A percentile compares a stretch with the other conserved stretches of the same genome.
phyloP scores from a whole-genome alignment of 192 early-diverging fungal species.

The Umbelopsis ramanniana region DNA sequence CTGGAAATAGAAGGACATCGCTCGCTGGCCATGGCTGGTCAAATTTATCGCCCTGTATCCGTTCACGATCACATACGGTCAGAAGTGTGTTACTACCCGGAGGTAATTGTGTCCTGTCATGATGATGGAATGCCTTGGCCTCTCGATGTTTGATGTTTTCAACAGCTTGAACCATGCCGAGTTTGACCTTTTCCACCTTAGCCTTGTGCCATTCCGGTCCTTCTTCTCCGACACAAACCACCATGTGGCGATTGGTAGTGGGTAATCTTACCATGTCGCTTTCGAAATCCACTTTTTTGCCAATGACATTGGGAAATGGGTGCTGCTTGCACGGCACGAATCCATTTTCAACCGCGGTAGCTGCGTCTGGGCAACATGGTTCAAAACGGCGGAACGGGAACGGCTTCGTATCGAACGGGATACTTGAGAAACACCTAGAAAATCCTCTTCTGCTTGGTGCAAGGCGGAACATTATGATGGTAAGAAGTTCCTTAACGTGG shows the following conservation, averaged over 20 bases:
- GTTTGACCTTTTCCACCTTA: constrained; percentile 37
- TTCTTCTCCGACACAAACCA: constrained; percentile 39
- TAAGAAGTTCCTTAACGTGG: too few relatives aligned
- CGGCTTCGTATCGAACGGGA: constrained; percentile 38
- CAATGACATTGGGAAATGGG: constrained; percentile 38
- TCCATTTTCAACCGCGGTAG: constrained; percentile 18
- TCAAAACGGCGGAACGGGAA: constrained; percentile 39
- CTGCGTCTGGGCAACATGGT: constrained; percentile 34
- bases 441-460: neutral
- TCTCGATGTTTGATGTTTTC: neutral
- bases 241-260: constrained; percentile 29
- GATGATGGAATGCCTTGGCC: neutral
- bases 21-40: constrained; percentile 1
- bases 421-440: constrained; percentile 8
- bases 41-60: neutral
- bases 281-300: constrained; percentile 35
- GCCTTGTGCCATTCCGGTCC: constrained; percentile 37
- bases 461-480: neutral
- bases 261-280: constrained; percentile 25
- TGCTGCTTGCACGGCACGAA: constrained; percentile 38
- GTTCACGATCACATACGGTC: constrained; percentile 6
- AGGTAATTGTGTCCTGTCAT: neutral
- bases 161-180: constrained; percentile 20
- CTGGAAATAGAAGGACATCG: constrained; percentile 40
- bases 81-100: constrained; percentile 9